Evolutionary conservation across 495 filamentous ascomycete genomes (phyloP).

Genomic region (Alectoria sarmentosa): DNA sequence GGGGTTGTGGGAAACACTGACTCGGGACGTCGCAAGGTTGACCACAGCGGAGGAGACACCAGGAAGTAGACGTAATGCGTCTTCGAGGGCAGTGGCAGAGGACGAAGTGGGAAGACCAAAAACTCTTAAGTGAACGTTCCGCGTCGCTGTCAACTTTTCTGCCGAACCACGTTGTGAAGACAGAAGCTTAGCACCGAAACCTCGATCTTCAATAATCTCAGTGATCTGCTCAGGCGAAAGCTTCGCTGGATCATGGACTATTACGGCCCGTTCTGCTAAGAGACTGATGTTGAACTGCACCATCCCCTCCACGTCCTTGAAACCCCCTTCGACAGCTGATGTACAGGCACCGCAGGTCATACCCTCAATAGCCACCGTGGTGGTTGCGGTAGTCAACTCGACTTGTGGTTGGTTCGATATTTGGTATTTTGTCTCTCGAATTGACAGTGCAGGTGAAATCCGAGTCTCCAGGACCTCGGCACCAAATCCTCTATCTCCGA

Average conservation of each 20-base stretch:
- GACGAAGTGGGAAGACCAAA: conserved; percentile 69
- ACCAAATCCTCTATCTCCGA: conserved; percentile 90
- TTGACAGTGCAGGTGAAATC: conserved; percentile 19
- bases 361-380: conserved; percentile 76
- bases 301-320: conserved; percentile 68
- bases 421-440: conserved; percentile 33
- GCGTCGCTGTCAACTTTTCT: conserved; percentile 39
- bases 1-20: conserved; percentile 64
- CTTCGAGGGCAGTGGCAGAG: conserved; percentile 65
- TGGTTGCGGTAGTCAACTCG: conserved; percentile 58
- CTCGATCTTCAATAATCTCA: conserved; percentile 61
- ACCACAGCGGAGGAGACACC: conserved; percentile 71
- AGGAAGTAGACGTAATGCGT: conserved; percentile 52
- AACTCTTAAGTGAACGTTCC: conserved; percentile 67
- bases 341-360: conserved; percentile 99
- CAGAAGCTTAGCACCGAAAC: conserved; percentile 79
- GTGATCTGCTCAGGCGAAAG: conserved; percentile 65
- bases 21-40: conserved; percentile 57
- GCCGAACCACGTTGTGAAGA: conserved; percentile 32
- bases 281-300: conserved; percentile 88
- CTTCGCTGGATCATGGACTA: conserved; percentile 68
- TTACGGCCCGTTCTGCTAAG: conserved; percentile 83
- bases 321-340: conserved; percentile 78
- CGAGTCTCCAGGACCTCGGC: conserved; percentile 62
- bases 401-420: conserved; percentile 31